phyloP scores from a whole-genome alignment of 2,329 filamentous ascomycete genomes.

The Fusarium sp. region DNA sequence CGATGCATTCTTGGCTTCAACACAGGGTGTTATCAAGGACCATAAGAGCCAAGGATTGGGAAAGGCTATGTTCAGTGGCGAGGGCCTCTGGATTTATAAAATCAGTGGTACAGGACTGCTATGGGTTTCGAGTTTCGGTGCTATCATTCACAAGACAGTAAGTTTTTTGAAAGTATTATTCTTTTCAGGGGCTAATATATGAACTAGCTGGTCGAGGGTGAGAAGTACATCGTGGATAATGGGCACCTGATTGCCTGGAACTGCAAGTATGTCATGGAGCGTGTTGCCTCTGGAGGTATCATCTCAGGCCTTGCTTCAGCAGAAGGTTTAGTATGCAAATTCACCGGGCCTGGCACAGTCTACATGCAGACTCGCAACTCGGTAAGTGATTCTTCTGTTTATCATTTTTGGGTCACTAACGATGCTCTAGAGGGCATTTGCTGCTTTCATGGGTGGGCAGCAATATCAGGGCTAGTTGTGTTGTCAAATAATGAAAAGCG shows the following conservation, averaged over 20 bases:
- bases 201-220: slow-evolving; percentile 69
- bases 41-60: slow-evolving; percentile 87
- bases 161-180: slow-evolving; percentile 52
- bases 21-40: slow-evolving; percentile 88
- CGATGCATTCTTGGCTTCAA: slow-evolving; percentile 87
- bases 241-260: slow-evolving; percentile 97
- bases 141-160: slow-evolving; percentile 94
- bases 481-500: not conserved
- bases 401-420: slow-evolving; percentile 19
- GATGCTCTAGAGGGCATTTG: slow-evolving; percentile 61
- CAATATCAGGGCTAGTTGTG: slow-evolving; percentile 48
- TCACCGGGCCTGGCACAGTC: slow-evolving; percentile 89
- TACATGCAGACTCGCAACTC: slow-evolving; percentile 94
- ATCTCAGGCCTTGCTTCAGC: slow-evolving; percentile 86
- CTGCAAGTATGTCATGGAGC: slow-evolving; percentile 90
- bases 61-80: slow-evolving; percentile 94
- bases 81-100: slow-evolving; percentile 91
- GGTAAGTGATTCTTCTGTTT: slow-evolving; percentile 56
- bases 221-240: slow-evolving; percentile 93
- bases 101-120: slow-evolving; percentile 83
- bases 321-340: slow-evolving; percentile 95
- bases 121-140: slow-evolving; percentile 94
- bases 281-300: slow-evolving; percentile 89
- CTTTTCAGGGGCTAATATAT: slow-evolving; percentile 15
- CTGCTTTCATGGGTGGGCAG: slow-evolving; percentile 65